phyloP scores from a whole-genome alignment of 177 flowering plant genomes.

The Vitis hybrid region DNA sequence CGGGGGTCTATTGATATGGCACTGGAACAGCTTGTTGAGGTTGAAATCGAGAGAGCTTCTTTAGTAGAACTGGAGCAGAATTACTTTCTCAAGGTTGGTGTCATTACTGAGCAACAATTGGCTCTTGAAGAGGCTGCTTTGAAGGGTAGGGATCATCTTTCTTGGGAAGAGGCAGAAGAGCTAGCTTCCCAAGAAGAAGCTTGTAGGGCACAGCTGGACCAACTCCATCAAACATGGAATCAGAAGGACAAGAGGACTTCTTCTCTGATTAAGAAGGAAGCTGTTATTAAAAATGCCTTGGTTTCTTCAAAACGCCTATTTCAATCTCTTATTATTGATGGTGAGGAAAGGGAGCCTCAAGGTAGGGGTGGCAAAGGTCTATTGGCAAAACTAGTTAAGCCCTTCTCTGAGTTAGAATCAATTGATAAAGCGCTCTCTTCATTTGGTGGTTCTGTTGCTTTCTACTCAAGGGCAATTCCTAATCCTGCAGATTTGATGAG shows the following conservation, averaged over 20 bases:
- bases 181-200: conserved; percentile 97
- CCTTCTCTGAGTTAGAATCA: conserved; percentile 77
- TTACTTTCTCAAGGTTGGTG: conserved; percentile 85
- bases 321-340: conserved; percentile 42
- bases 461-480: conserved; percentile 30
- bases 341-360: conserved; percentile 46
- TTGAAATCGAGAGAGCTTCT: conserved; percentile 71
- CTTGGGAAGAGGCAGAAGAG: conserved; percentile 99
- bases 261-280: conserved; percentile 67
- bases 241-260: conserved; percentile 69
- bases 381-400: conserved; percentile 50
- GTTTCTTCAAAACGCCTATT: conserved; percentile 59
- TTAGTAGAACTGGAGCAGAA: conserved; percentile 75
- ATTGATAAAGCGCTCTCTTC: conserved; percentile 54
- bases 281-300: conserved; percentile 50
- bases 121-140: conserved; percentile 94
- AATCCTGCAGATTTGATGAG: conserved; percentile 39
- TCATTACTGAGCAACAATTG: conserved; percentile 84
- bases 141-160: conserved; percentile 89
- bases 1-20: conserved; percentile 81
- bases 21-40: conserved; percentile 78
- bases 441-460: conserved; percentile 25
- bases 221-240: conserved; percentile 88
- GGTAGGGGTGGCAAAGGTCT: conserved; percentile 53
- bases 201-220: conserved; percentile 80